Base-by-base conservation (phyloP, 192 early-diverging fungal genomes). In the Coemansia umbellata region DNA sequence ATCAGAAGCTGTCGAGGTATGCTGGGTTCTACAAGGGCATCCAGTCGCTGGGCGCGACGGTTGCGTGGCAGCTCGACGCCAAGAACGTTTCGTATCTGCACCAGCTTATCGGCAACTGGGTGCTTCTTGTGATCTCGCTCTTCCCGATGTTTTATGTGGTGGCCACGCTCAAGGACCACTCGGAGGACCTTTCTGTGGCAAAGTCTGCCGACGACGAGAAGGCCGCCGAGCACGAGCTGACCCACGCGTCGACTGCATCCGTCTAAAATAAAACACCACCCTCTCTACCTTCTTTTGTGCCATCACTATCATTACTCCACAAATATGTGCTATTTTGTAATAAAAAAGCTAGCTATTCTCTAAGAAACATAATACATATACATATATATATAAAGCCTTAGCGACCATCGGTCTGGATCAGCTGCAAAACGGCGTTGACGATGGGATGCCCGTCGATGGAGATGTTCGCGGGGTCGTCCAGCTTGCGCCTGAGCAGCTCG, bases 21-120 rank as follows among this genome's bases (percentile, higher is more conserved):
- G 82, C 84, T 28, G 91, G 89, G 22, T 90, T 86, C 79, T 92
- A 92, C 83, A 92, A 92, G 82, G 85, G 83, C 36, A 83, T 89
- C 48, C 90, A 92, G 79, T 85, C 82, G 45, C 78, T 81, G 55
- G 84, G 80, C 26, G 81, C 69, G 30, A 89, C 85, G 23, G 78
- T 87, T 35, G 78, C 84, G 0, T 85, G 86, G 81, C 82, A 86
- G 51, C 65, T 87, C 47, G 86, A 85, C 54, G 82, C 86, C 21
- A 67, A 65, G 27, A 35, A 58, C 4, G 66, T 71, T 21, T 33
- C 78, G 14, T 81, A 66, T 44, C 56, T 83, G 68, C 52, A 67
- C 44, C 68, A 81, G 51, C 66, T 82, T 9, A 74, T 84, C 24
- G 72, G 77, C 5, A 81, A 81, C 49, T 84, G 82, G 82, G 45